Conservation (phyloP, 129 eudicot genomes). For the Oenanthe sinensis region DNA sequence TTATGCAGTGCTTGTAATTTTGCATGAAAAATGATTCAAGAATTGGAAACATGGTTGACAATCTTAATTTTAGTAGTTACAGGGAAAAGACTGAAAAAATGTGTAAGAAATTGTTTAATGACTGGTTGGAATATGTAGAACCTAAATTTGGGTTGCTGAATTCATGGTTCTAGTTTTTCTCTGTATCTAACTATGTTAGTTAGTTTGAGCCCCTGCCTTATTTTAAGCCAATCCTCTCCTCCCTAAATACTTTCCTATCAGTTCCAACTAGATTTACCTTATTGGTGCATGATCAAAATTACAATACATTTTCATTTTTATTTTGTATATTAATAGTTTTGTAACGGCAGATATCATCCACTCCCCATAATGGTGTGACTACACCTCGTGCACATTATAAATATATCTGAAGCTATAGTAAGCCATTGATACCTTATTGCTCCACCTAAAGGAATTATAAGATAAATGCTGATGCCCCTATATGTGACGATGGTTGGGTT, state of each 20-base stretch:
- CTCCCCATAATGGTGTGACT: no score
- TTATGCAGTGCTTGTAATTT: neutral
- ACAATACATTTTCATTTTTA: no score
- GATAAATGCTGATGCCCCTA: no score
- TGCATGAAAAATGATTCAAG: conserved; percentile 8
- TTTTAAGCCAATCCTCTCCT: conserved; percentile 18
- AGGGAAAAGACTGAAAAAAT: neutral
- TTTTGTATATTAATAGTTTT: no score
- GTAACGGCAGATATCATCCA: no score
- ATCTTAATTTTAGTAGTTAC: neutral
- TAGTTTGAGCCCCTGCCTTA: conserved; percentile 9
- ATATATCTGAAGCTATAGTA: no score
- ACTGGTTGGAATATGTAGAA: conserved; percentile 3
- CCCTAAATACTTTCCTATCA: conserved; percentile 7
- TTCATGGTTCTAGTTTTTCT: conserved; percentile 15
- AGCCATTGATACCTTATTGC: no score
- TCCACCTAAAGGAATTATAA: no score
- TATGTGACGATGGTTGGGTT: no score
- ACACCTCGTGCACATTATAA: no score
- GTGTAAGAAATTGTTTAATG: neutral
- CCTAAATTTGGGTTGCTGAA: conserved; percentile 5
- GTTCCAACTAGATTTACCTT: neutral
- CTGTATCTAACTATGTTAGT: neutral
- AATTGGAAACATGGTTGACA: neutral
- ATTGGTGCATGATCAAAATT: neutral